Base-by-base conservation (phyloP, 345 rosid species). In the Excoecaria cochinchinensis region DNA sequence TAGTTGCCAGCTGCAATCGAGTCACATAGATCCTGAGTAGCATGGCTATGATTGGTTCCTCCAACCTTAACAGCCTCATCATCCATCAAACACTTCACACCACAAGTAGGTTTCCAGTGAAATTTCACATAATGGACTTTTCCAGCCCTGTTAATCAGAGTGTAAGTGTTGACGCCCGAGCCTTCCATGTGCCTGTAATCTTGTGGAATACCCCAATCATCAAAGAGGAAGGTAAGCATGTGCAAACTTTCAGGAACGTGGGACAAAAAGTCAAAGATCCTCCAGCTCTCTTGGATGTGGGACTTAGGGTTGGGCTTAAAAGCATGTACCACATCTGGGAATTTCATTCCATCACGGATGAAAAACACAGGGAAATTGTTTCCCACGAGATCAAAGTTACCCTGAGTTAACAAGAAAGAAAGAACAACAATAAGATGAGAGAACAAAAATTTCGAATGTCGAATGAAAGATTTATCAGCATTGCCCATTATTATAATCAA, bases 111-210 rank as follows among this genome's bases (percentile, higher is more conserved):
- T 75, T 86, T 95, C 99, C 99, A 95, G 78, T 95, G 99, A 73
- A 95, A 95, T 71, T 93, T 91, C 75, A 93, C 99, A 68, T 88
- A 93, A 76, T 87, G 82, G 36, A 89, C 88, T 83, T 88, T 91
- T n/a, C 97, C 99, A 47, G 91, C 90, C 84, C 93, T 95, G 93
- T 87, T 89, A 82, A 95, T 87, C 50, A 95, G 83, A 52, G 85
- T 81, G 72, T 90, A 95, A 64, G 99, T 92, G 88, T 95, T 89
- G 66, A 95, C 99, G 13, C 98, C 97, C 13, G 77, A 76, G 57
- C 99, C 99, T 3, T 91, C 98, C 98, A 93, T 95, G 86, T 92
- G 99, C 78, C 99, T 84, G 84, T 92, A 95, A 82, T 95, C 96
- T 80, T 84, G 95, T 46, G 99, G 99, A 77, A 95, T 77, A 77